Base-by-base conservation (phyloP, 2,329 filamentous ascomycete genomes). In the Fusarium subglutinans region DNA sequence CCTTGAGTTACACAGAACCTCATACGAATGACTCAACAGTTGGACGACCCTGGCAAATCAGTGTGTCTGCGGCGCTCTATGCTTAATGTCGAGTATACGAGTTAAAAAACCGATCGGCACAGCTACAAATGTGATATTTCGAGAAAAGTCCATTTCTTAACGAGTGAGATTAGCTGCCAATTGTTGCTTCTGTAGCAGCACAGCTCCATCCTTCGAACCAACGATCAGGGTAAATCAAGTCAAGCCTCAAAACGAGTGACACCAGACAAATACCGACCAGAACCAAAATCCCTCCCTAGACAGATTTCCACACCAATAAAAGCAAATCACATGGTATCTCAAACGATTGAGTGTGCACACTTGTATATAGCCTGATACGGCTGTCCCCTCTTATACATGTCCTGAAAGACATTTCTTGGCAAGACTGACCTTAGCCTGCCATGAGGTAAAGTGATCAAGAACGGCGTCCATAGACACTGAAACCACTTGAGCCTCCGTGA, bases 361-460 rank as follows among this genome's bases (percentile, higher is more conserved):
- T 63, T 66, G 58, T 65, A 69, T 64, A 50, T 65, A 68, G 68
- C 55, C 72, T 65, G 35, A 15, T 35, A 35, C 57, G 62, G 62
- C 65, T 66, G 47, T 44, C 44, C 54, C 55, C 57, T 78, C 70
- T 69, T 53, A 55, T 53, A 50, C 59, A 78, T 78, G 70, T 76
- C 66, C 71, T 55, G 22, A 55, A 56, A 71, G 65, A 76, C 68
- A 78, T 74, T 72, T 71, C 70, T 50, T 61, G 24, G 40, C 44
- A 43, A 44, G 66, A 51, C 65, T 45, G 41, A 24, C n/a, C 44
- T 38, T 40, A 30, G 55, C n/a, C 56, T 43, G 30, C 48, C 30
- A 28, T 37, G 28, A 26, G 51, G 50, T 44, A 28, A 43, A 37
- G n/a, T n/a, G 24, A 55, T 68, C 50, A 72, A 30, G 63, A 64